Conservation (phyloP, 306 rosid genomes). For the Pterocarpus macrocarpus region DNA sequence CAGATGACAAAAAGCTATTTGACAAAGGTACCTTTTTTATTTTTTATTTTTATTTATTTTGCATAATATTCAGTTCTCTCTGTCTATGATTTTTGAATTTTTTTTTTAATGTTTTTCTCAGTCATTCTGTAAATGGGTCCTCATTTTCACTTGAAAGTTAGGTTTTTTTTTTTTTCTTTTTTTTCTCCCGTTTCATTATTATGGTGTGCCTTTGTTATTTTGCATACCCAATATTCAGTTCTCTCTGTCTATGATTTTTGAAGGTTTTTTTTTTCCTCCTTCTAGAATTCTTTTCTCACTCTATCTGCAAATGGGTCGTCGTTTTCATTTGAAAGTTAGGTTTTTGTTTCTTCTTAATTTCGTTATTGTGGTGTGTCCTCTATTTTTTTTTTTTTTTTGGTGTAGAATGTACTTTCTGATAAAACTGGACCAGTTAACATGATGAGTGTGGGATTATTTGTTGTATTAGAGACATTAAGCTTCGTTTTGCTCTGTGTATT, state of each 20-base stretch:
- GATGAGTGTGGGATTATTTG: not conserved
- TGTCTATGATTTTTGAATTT: not conserved
- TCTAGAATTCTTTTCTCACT: not conserved
- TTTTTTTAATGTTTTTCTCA: not conserved
- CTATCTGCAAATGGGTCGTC: not conserved
- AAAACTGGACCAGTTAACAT: not conserved
- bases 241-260: not conserved
- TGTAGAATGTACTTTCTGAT: not conserved
- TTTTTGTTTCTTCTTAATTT: constrained; percentile 1
- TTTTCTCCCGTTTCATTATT: no score
- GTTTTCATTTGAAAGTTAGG: not conserved
- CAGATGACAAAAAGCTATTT: constrained; percentile 17
- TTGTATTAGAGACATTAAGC: not conserved
- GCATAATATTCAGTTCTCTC: not conserved
- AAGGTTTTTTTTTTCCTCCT: not conserved
- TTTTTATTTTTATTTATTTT: not conserved
- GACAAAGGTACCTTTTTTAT: constrained; percentile 58
- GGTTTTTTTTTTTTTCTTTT: not conserved
- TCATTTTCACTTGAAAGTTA: not conserved
- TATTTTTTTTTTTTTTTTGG: not conserved
- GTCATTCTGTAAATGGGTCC: not conserved
- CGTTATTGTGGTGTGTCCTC: not conserved
- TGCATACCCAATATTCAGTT: not conserved
- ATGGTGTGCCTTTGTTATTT: not conserved
- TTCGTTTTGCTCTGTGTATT: not conserved